Evolutionary conservation across 345 rosid genomes (phyloP).

Genomic region (Firmiana major): DNA sequence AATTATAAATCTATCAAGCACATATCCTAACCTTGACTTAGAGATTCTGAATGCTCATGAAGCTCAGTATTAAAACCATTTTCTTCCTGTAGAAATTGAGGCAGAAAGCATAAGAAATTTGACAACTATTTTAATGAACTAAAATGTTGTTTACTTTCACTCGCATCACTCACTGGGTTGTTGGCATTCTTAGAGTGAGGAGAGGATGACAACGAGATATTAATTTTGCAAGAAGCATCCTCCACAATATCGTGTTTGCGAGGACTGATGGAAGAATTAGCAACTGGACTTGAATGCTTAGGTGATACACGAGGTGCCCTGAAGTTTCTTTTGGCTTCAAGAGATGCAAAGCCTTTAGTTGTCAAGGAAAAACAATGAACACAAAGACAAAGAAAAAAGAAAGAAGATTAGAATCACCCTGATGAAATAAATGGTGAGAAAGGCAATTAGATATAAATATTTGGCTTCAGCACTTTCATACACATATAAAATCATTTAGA

Average conservation of each 20-base stretch:
- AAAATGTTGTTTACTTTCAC: neutral
- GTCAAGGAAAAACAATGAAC: constrained; percentile 40
- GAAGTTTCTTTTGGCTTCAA: constrained; percentile 73
- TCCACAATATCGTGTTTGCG: constrained; percentile 20
- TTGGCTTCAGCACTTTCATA: neutral
- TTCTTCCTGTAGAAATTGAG: constrained; percentile 41
- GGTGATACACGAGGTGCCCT: constrained; percentile 60
- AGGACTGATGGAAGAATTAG: constrained; percentile 34
- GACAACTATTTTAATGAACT: constrained; percentile 11
- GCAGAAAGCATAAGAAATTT: constrained; percentile 4
- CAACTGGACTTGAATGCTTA: constrained; percentile 31
- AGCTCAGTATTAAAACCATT: constrained; percentile 23
- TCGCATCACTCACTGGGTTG: constrained; percentile 35
- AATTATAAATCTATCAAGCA: neutral
- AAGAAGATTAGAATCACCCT: neutral
- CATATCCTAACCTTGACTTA: constrained; percentile 32
- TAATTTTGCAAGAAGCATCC: constrained; percentile 33
- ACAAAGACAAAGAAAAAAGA: neutral
- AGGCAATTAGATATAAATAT: neutral
- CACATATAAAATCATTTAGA: neutral
- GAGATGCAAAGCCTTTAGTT: constrained; percentile 68
- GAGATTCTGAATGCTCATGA: constrained; percentile 25
- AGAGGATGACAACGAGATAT: constrained; percentile 20
- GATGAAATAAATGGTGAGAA: neutral
- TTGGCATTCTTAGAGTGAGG: constrained; percentile 18